Evolutionary conservation across 345 rosid species (phyloP).

Genomic region (Psidium guajava): DNA sequence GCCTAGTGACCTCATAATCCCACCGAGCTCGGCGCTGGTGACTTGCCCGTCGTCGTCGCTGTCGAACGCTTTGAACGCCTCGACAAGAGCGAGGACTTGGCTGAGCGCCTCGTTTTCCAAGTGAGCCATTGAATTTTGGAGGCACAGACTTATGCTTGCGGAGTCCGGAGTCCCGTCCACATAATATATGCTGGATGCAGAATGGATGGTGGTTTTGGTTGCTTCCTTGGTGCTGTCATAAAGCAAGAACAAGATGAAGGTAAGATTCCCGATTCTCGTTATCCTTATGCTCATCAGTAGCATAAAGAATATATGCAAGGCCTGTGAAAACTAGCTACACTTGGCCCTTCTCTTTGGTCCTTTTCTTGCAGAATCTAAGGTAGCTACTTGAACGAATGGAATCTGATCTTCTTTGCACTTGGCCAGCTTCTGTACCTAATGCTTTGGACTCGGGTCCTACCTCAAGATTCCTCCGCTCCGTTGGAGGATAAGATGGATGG

Average conservation of each 20-base stretch:
- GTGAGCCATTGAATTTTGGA: conserved; percentile 9
- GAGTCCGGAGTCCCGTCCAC: background rate
- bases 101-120: conserved; percentile 29
- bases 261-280: background rate
- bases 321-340: background rate
- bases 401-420: background rate
- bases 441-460: background rate
- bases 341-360: background rate
- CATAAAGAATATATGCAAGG: background rate
- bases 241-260: background rate
- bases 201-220: background rate
- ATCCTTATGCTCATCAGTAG: background rate
- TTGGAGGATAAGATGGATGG: background rate
- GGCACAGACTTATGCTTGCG: background rate
- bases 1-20: conserved; percentile 45
- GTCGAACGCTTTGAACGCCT: conserved; percentile 58
- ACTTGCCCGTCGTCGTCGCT: conserved; percentile 43
- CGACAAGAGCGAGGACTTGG: conserved; percentile 33
- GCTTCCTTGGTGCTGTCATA: background rate
- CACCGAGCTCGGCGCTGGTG: conserved; percentile 43
- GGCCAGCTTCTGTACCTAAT: background rate
- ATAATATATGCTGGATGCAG: background rate
- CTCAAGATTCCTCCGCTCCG: background rate
- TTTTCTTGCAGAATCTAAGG: background rate
- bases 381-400: background rate